Evolutionary conservation across 1,284 basidiomycete genomes (phyloP).

Genomic region (Porphyrellus sp.): DNA sequence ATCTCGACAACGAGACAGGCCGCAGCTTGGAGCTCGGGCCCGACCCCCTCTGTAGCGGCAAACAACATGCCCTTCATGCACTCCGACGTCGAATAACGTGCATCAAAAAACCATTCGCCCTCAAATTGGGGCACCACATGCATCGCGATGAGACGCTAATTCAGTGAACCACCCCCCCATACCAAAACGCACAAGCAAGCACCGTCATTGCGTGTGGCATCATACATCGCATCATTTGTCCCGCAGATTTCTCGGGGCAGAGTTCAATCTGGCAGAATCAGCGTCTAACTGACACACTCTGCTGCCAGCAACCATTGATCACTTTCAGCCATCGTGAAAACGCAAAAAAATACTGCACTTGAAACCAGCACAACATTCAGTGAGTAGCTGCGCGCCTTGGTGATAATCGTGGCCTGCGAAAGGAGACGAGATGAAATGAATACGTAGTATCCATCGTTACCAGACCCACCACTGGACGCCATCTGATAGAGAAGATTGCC

Average conservation of each 20-base stretch:
- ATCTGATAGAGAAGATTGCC: conserved; percentile 23
- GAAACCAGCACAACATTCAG: background rate
- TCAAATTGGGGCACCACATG: conserved; percentile 39
- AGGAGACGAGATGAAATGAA: conserved; percentile 40
- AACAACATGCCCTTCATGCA: conserved; percentile 46
- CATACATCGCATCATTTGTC: conserved; percentile 24
- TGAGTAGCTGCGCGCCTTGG: conserved; percentile 5
- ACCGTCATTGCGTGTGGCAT: conserved; percentile 34
- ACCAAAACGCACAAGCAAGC: conserved; percentile 36
- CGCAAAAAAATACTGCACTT: background rate
- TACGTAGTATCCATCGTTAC: conserved; percentile 23
- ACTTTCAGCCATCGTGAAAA: background rate
- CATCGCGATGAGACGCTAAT: background rate
- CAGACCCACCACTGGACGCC: conserved; percentile 5
- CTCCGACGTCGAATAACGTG: conserved; percentile 40
- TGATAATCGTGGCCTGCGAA: conserved; percentile 31
- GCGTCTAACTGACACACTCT: conserved; percentile 37
- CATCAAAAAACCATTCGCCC: conserved; percentile 44
- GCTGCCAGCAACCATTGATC: conserved; percentile 37
- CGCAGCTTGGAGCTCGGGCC: conserved; percentile 9
- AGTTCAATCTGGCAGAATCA: conserved; percentile 41
- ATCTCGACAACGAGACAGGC: background rate
- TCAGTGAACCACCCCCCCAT: background rate
- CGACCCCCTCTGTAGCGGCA: conserved; percentile 42
- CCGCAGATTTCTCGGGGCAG: conserved; percentile 41